A percentile compares a stretch with the other conserved stretches of the same genome.
phyloP scores from a whole-genome alignment of 352 stramenopile genomes.

The Phytophthora megakarya region DNA sequence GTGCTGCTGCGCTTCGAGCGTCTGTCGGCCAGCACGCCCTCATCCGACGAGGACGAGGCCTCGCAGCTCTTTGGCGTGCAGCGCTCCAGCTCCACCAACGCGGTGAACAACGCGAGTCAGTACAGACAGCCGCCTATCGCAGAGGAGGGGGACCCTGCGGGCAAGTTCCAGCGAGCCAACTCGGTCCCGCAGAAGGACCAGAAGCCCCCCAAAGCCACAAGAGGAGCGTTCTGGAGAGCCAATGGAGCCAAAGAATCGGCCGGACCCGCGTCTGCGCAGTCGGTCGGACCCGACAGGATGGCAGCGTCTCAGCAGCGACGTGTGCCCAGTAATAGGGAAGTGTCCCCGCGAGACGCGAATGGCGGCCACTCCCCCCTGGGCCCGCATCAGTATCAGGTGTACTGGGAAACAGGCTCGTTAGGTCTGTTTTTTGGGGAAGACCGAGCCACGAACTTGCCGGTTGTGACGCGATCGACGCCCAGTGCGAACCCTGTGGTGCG shows the following conservation, averaged over 20 bases:
- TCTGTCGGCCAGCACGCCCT: constrained; percentile 48
- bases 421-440: constrained; percentile 89
- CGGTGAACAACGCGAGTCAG: constrained; percentile 34
- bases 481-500: constrained; percentile 74
- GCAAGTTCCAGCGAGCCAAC: constrained; percentile 61
- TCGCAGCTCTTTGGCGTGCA: constrained; percentile 48
- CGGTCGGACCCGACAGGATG: constrained; percentile 20
- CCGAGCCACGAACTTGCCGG: constrained; percentile 60
- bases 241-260: constrained; percentile 48
- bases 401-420: constrained; percentile 80
- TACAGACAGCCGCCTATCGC: constrained; percentile 34
- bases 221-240: constrained; percentile 68
- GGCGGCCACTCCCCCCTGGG: constrained; percentile 19
- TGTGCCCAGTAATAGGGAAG: constrained; percentile 29
- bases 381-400: constrained; percentile 68
- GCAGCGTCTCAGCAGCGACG: constrained; percentile 23
- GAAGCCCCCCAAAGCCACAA: constrained; percentile 40
- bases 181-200: constrained; percentile 64
- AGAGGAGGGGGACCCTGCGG: constrained; percentile 24
- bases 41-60: constrained; percentile 52
- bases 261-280: constrained; percentile 14
- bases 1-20: constrained; percentile 85
- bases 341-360: constrained; percentile 45
- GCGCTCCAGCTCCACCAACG: constrained; percentile 52
- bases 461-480: constrained; percentile 78